A percentile compares a stretch with the other conserved stretches of the same genome.
These are phyloP conservation scores for Leishmania martiniquensis DNA, from an alignment of 208 protist genomes.

Conservation along the genomic window DNA sequence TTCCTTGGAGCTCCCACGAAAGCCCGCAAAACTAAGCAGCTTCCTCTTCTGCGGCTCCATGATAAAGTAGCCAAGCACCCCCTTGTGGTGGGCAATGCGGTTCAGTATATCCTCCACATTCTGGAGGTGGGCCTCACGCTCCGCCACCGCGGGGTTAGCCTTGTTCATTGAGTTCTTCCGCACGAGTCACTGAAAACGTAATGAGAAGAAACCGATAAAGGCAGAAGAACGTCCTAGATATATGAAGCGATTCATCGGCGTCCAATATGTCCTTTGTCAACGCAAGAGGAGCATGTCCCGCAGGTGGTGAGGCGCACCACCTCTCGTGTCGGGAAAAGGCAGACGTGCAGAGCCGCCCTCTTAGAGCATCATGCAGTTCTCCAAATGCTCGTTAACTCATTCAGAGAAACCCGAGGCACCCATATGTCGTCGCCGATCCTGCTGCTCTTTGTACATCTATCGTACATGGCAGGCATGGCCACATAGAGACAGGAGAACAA, in stretches of 20 bases:
- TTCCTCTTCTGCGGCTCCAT: constrained; percentile 62
- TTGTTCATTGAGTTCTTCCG: constrained; percentile 32
- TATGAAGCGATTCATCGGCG: not conserved
- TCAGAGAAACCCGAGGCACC: not conserved
- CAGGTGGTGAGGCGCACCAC: too few relatives aligned
- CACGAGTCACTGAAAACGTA: not conserved
- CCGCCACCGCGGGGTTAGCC: constrained; percentile 24
- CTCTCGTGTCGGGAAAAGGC: too few relatives aligned
- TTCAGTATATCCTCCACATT: constrained; percentile 71
- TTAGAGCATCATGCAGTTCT: not conserved
- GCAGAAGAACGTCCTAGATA: not conserved
- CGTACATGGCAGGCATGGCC: not conserved
- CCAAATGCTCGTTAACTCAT: not conserved
- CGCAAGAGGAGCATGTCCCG: not conserved
- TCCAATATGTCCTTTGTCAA: not conserved
- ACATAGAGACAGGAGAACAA: not conserved
- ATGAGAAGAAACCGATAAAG: constrained; percentile 10
- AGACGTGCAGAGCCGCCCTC: not conserved
- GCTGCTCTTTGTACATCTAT: not conserved
- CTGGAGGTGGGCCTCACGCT: constrained; percentile 64
- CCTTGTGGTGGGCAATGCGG: constrained; percentile 73
- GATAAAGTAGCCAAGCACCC: constrained; percentile 83
- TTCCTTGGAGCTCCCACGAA: constrained; percentile 46
- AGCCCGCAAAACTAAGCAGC: constrained; percentile 66
- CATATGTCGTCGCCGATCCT: not conserved